Percentiles rank a stretch among this genome's conserved stretches.
Evolutionary conservation across 768 basidiomycete species (phyloP).

Genomic region (Hygrocybe coccinea): DNA sequence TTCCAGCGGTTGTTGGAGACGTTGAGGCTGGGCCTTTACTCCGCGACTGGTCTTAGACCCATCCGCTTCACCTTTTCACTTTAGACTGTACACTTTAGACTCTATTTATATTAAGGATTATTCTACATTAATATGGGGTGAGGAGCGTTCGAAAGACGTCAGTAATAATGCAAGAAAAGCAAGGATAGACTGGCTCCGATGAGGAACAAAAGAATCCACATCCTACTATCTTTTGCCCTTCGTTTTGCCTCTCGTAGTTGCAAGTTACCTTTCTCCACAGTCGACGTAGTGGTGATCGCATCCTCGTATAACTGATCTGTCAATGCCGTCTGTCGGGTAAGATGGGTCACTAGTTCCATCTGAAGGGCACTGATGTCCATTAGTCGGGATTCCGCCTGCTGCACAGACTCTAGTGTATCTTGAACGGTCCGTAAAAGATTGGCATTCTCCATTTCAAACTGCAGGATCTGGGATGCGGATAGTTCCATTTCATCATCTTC

Average conservation of each 20-base stretch:
- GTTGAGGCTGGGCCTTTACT: not conserved
- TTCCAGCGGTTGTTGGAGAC: constrained; percentile 35
- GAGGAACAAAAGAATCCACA: constrained; percentile 89
- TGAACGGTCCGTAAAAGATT: constrained; percentile 79
- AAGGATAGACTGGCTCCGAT: constrained; percentile 87
- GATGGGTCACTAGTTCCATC: constrained; percentile 83
- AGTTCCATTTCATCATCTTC: constrained; percentile 81
- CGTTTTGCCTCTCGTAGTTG: constrained; percentile 88
- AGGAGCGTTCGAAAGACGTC: not conserved
- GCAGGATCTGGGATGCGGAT: constrained; percentile 81
- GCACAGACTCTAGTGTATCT: constrained; percentile 81
- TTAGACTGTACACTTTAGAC: too few species aligned
- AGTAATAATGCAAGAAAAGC: constrained; percentile 89
- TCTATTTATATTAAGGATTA: too few species aligned
- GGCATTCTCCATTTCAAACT: constrained; percentile 91
- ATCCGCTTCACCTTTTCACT: too few species aligned
- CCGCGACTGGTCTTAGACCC: too few species aligned
- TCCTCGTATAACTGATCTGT: constrained; percentile 95
- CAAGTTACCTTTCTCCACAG: constrained; percentile 83
- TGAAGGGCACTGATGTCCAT: constrained; percentile 93
- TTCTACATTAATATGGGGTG: not conserved
- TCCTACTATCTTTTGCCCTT: constrained; percentile 78
- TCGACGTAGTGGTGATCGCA: constrained; percentile 79
- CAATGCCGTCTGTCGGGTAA: constrained; percentile 84
- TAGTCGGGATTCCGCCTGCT: constrained; percentile 85